Evolutionary conservation across 352 stramenopile species (phyloP).

Genomic region (Phytophthora capsici): DNA sequence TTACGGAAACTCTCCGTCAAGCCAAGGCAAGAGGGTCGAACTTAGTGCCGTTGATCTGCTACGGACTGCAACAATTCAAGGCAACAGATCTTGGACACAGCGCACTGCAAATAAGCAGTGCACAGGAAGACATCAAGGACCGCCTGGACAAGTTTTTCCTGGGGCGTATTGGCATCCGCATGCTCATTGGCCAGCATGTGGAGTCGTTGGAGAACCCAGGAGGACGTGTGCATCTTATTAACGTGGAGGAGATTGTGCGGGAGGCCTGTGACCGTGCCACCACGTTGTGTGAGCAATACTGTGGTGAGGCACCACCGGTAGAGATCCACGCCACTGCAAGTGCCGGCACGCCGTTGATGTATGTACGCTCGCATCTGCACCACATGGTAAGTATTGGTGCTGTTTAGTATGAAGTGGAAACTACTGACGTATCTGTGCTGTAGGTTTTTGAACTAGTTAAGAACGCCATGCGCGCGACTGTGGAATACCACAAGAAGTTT

Average conservation of each 20-base stretch:
- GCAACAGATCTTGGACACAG: conserved; percentile 66
- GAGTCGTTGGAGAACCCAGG: conserved; percentile 66
- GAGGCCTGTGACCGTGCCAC: conserved; percentile 62
- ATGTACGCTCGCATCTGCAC: conserved; percentile 82
- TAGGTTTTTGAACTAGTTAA: conserved; percentile 98
- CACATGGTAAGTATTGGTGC: conserved; percentile 59
- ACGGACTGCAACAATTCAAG: conserved; percentile 73
- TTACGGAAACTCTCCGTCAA: conserved; percentile 64
- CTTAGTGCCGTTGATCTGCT: conserved; percentile 82
- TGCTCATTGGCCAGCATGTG: conserved; percentile 96
- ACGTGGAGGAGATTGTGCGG: conserved; percentile 72
- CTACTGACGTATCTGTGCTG: neutral
- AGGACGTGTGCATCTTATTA: conserved; percentile 74
- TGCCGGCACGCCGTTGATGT: conserved; percentile 72
- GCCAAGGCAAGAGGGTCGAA: conserved; percentile 69
- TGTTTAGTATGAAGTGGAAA: neutral
- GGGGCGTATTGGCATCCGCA: conserved; percentile 98
- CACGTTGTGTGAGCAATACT: conserved; percentile 64
- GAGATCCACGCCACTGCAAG: conserved; percentile 64
- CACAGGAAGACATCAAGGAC: conserved; percentile 78
- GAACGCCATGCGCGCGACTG: conserved; percentile 98
- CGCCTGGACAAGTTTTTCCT: conserved; percentile 99
- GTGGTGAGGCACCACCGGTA: conserved; percentile 56
- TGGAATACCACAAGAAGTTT: conserved; percentile 93
- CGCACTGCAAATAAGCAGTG: conserved; percentile 60